Base-by-base conservation (phyloP, 148 eudicot species). In the Camellia lanceoleosa region DNA sequence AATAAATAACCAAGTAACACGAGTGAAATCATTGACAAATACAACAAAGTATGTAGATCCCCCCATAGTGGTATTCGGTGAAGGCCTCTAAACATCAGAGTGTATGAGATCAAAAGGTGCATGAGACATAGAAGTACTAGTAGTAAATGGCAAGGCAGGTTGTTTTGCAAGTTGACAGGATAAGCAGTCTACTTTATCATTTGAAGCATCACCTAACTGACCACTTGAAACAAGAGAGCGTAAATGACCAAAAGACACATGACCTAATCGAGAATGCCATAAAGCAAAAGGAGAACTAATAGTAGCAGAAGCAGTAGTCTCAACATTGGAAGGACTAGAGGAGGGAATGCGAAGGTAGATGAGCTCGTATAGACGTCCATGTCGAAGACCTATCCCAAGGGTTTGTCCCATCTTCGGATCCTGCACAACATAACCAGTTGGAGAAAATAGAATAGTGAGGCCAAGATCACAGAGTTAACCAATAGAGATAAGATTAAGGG, bases 401-500 rank as follows among this genome's bases (percentile, higher is more conserved):
- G 60, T 56, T 13, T 56, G 12, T 13, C 15, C 60, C 15, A 8
- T 56, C 10, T 8, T 9, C 1, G 60, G 60, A 56, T 56, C 60
- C 15, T 56, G 60, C 60, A 80, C 79, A 80, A 7, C 42, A 54
- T 74, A 80, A 59, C 79, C 69, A 46, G 8, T 1, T 2, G 19
- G 20, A n/a, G 62, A 67, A 38, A 82, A 77, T 4, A 49, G 44
- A 7, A 82, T 38, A 23, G 23, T 23, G 23, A 23, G 23, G 23
- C 23, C 23, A 23, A 71, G 64, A 14, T 80, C 63, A 71, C 84
- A 82, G 14, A 81, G 30, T 13, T 81, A 69, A n/a, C 83, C 80
- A 41, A 77, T 41, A 41, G 64, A 82, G 2, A 82, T 62, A 38
- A 76, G 77, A 77, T 77, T 82, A 2, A 82, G 71, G 0, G 73